phyloP scores from a whole-genome alignment of 108 stramenopile species.

The Nitzschia sp. region DNA sequence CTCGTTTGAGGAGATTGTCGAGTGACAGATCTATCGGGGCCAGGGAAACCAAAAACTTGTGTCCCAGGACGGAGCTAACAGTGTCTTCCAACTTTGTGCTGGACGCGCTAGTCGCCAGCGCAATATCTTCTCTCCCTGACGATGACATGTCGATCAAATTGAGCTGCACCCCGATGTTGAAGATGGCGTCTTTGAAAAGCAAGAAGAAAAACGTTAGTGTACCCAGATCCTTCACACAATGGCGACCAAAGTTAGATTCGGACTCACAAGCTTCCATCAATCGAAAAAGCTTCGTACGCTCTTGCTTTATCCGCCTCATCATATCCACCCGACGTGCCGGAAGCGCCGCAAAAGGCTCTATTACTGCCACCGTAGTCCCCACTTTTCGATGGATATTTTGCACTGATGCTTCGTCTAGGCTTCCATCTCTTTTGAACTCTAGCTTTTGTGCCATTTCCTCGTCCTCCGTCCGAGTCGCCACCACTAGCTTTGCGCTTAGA shows the following conservation, averaged over 20 bases:
- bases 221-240: neutral
- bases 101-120: conserved; percentile 52
- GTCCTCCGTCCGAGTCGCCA: conserved; percentile 63
- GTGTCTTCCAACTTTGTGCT: conserved; percentile 58
- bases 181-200: conserved; percentile 59
- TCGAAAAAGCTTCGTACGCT: conserved; percentile 68
- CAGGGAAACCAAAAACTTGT: conserved; percentile 58
- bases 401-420: conserved; percentile 25
- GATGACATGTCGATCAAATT: conserved; percentile 63
- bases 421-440: conserved; percentile 59
- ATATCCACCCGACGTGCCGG: conserved; percentile 85
- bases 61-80: conserved; percentile 63
- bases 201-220: neutral
- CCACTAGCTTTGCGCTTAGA: conserved; percentile 56
- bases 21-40: conserved; percentile 23
- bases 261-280: conserved; percentile 80
- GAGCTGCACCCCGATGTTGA: conserved; percentile 69
- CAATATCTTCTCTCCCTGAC: conserved; percentile 36
- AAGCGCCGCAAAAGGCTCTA: conserved; percentile 72
- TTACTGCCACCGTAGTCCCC: conserved; percentile 88
- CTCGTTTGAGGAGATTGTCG: neutral
- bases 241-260: neutral
- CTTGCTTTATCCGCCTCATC: conserved; percentile 60
- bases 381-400: conserved; percentile 51
- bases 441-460: conserved; percentile 68